A percentile compares a stretch with the other conserved stretches of the same genome.
Evolutionary conservation across 768 basidiomycete species (phyloP).

Genomic region (Neoboletus subvelutipes): DNA sequence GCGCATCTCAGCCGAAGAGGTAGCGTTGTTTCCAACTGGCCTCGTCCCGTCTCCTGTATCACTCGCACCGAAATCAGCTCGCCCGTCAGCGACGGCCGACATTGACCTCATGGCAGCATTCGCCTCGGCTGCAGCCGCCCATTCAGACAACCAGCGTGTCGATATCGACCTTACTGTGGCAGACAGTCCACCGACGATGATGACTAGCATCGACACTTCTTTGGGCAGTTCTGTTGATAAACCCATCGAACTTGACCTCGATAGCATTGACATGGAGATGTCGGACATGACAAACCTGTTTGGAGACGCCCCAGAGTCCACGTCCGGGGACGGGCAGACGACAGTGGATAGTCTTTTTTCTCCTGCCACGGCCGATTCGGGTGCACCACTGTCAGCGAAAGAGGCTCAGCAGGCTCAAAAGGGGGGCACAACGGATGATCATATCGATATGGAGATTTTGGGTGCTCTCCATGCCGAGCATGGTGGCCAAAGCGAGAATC

Average conservation of each 20-base stretch:
- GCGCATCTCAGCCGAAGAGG: constrained; percentile 65
- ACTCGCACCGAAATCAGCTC: constrained; percentile 77
- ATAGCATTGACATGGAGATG: constrained; percentile 66
- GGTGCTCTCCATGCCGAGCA: constrained; percentile 31
- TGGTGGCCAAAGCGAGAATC: constrained; percentile 13
- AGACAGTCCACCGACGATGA: constrained; percentile 29
- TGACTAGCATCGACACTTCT: constrained; percentile 31
- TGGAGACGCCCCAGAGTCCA: constrained; percentile 43
- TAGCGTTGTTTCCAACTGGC: constrained; percentile 54
- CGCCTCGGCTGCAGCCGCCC: constrained; percentile 41
- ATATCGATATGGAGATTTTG: constrained; percentile 38
- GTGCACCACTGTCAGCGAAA: constrained; percentile 14
- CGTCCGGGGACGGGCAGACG: constrained; percentile 34
- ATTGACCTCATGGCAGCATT: constrained; percentile 69
- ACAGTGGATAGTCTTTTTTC: constrained; percentile 53
- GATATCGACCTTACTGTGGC: constrained; percentile 65
- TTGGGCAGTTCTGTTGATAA: constrained; percentile 71
- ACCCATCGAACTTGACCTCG: constrained; percentile 79
- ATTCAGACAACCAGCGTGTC: constrained; percentile 30
- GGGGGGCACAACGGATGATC: constrained; percentile 13
- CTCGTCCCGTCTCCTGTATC: constrained; percentile 74
- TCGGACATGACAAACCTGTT: constrained; percentile 50
- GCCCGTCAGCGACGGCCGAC: constrained; percentile 54
- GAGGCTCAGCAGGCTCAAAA: constrained; percentile 22
- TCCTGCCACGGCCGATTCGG: constrained; percentile 35